phyloP scores from a whole-genome alignment of 805 yeast genomes.

The Nakazawaea molendinolei region DNA sequence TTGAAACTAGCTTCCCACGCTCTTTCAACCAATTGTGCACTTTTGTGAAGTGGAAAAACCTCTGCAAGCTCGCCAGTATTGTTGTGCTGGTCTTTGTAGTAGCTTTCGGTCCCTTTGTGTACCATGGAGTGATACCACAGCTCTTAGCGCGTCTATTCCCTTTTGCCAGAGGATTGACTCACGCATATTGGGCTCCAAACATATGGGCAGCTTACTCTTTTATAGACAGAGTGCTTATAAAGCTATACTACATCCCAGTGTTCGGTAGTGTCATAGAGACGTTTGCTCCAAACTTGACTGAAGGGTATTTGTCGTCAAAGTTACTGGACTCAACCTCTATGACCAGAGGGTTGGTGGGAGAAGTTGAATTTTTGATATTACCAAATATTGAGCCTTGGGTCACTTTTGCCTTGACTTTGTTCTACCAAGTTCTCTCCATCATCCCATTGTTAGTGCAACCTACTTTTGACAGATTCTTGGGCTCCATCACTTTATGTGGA shows the following conservation, averaged over 20 bases:
- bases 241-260: conserved; percentile 36
- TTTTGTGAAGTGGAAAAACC: conserved; percentile 46
- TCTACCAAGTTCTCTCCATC: conserved; percentile 74
- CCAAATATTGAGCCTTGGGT: conserved; percentile 75
- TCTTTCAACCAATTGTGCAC: conserved; percentile 21
- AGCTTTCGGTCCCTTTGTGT: conserved; percentile 77
- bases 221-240: conserved; percentile 61
- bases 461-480: conserved; percentile 70
- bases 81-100: conserved; percentile 55
- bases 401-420: conserved; percentile 76
- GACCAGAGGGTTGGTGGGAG: conserved; percentile 90
- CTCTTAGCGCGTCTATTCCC: conserved; percentile 76
- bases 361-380: conserved; percentile 71
- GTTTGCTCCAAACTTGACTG: conserved; percentile 17
- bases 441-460: conserved; percentile 69
- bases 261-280: conserved; percentile 24
- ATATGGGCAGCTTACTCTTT: conserved; percentile 93
- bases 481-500: conserved; percentile 83
- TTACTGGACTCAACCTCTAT: conserved; percentile 14
- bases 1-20: conserved; percentile 32
- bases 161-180: conserved; percentile 90
- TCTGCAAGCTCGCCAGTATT: conserved; percentile 54
- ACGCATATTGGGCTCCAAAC: conserved; percentile 99
- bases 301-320: conserved; percentile 14
- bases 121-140: conserved; percentile 54